phyloP scores from a whole-genome alignment of 805 yeast genomes.

The Ogataea wickerhamii region DNA sequence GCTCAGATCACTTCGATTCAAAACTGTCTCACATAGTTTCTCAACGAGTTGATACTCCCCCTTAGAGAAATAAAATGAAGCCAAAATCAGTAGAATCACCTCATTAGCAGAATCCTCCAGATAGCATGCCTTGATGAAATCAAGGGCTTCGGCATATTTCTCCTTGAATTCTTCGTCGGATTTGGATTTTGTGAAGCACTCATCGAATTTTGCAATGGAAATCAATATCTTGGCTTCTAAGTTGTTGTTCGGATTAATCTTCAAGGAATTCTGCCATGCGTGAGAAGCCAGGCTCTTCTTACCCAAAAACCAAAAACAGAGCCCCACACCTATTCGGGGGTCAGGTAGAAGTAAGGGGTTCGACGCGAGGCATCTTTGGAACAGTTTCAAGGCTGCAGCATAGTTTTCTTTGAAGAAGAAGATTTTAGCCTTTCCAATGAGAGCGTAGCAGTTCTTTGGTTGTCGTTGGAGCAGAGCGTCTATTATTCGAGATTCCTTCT shows the following conservation, averaged over 20 bases:
- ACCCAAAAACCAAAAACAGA: conserved; percentile 87
- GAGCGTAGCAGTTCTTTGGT: conserved; percentile 66
- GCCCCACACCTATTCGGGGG: conserved; percentile 91
- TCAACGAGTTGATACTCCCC: conserved; percentile 56
- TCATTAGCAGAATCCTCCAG: conserved; percentile 47
- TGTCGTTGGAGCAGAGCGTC: conserved; percentile 56
- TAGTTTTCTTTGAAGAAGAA: conserved; percentile 70
- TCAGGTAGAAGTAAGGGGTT: conserved; percentile 84
- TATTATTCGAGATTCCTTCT: conserved; percentile 65
- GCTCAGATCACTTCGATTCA: conserved; percentile 37
- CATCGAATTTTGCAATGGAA: conserved; percentile 65
- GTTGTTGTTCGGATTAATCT: conserved; percentile 54
- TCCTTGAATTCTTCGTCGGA: conserved; percentile 59
- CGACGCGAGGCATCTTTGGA: conserved; percentile 74
- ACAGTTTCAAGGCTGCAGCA: conserved; percentile 68
- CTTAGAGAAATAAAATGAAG: conserved; percentile 69
- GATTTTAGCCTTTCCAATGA: conserved; percentile 81
- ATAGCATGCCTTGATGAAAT: conserved; percentile 40
- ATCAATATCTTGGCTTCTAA: conserved; percentile 61
- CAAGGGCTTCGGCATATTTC: conserved; percentile 57
- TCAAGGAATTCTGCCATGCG: conserved; percentile 81
- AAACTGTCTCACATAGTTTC: conserved; percentile 50
- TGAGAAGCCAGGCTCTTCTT: conserved; percentile 70
- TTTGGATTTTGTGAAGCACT: conserved; percentile 51
- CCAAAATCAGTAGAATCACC: conserved; percentile 61